Evolutionary conservation across 306 rosid species (phyloP).

Genomic region (Ceratonia siliqua): DNA sequence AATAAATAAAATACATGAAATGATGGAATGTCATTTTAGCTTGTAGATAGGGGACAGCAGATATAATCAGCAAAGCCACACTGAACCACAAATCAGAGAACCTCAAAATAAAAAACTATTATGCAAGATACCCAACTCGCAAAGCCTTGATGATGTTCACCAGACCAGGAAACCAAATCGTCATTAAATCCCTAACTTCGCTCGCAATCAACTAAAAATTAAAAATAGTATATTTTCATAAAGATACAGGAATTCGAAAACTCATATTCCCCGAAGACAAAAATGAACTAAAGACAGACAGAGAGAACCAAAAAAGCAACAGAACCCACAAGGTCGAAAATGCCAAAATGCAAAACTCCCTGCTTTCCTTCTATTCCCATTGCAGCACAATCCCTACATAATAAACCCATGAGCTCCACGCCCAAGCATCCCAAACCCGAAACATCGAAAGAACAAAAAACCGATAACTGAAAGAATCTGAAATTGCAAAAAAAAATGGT

Average conservation of each 20-base stretch:
- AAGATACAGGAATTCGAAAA: neutral
- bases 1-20: neutral
- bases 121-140: constrained; percentile 25
- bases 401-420: constrained; percentile 26
- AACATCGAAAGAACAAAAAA: neutral
- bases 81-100: neutral
- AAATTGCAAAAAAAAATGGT: constrained; percentile 16
- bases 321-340: constrained; percentile 8
- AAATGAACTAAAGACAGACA: neutral
- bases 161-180: constrained; percentile 31
- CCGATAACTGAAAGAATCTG: neutral
- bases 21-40: constrained; percentile 13
- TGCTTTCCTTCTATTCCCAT: neutral
- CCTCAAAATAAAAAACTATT: constrained; percentile 28
- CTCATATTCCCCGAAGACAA: neutral
- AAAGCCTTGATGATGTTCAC: constrained; percentile 29
- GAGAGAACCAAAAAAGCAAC: neutral
- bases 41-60: neutral
- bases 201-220: constrained; percentile 9
- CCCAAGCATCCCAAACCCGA: constrained; percentile 6
- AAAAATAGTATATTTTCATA: neutral
- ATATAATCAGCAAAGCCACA: constrained; percentile 2
- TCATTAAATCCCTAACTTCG: constrained; percentile 32
- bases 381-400: constrained; percentile 21
- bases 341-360: constrained; percentile 25